phyloP scores from a whole-genome alignment of 148 eudicot genomes.

The Cornus controversa region DNA sequence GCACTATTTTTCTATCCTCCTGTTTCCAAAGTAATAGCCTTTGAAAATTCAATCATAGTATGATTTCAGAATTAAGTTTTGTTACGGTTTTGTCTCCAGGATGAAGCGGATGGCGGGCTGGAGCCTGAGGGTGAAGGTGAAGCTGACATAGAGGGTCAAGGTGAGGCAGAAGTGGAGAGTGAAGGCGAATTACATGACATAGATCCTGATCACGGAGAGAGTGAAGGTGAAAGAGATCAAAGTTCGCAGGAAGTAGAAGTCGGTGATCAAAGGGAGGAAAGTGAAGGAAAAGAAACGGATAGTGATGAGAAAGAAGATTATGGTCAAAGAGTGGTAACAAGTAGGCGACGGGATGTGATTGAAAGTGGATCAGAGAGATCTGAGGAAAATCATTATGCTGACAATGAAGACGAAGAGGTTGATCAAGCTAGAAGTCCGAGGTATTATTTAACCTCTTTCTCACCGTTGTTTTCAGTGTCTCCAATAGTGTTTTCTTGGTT shows the following conservation, averaged over 20 bases:
- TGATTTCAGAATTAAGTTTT: not conserved
- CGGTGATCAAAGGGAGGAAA: slow-evolving; percentile 79
- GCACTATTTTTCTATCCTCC: not conserved
- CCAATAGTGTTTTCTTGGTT: not conserved
- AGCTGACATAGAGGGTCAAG: slow-evolving; percentile 71
- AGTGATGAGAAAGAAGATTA: slow-evolving; percentile 78
- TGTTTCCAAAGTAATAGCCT: not conserved
- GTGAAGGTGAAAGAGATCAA: slow-evolving; percentile 90
- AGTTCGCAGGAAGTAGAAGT: slow-evolving; percentile 82
- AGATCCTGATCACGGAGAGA: slow-evolving; percentile 63
- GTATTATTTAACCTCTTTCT: slow-evolving; percentile 28
- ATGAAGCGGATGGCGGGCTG: slow-evolving; percentile 69
- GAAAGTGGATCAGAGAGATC: slow-evolving; percentile 92
- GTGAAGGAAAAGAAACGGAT: slow-evolving; percentile 71
- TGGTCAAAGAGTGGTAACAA: slow-evolving; percentile 70
- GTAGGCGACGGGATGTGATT: slow-evolving; percentile 70
- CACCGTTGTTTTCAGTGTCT: not conserved
- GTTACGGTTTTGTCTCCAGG: slow-evolving; percentile 37
- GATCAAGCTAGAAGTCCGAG: slow-evolving; percentile 75
- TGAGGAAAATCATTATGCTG: slow-evolving; percentile 76
- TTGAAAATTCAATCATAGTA: not conserved
- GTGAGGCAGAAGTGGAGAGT: slow-evolving; percentile 72
- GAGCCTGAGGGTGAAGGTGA: slow-evolving; percentile 74
- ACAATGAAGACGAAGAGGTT: slow-evolving; percentile 90
- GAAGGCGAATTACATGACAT: slow-evolving; percentile 71